Evolutionary conservation across 176 grass and related monocot species (phyloP).

Genomic region (Musa itinerans): DNA sequence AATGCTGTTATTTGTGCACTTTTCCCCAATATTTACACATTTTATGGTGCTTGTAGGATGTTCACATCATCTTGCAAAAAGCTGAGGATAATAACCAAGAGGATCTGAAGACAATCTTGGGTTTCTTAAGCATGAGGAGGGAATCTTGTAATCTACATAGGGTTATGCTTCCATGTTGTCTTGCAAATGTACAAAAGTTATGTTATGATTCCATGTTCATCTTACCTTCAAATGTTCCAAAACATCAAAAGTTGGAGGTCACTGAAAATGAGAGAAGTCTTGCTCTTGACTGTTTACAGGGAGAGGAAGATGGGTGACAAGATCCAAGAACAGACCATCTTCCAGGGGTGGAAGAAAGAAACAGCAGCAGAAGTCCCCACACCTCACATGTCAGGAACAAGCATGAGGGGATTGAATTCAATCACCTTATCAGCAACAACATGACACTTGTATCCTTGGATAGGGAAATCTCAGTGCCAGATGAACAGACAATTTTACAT

Average conservation of each 20-base stretch:
- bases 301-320: neutral
- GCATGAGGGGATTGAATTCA: neutral
- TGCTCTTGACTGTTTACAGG: neutral
- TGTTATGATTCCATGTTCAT: neutral
- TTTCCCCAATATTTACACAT: neutral
- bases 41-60: conserved; percentile 42
- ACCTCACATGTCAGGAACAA: conserved; percentile 5
- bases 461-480: neutral
- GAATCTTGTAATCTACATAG: neutral
- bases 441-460: neutral
- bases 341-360: neutral
- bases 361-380: neutral
- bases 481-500: neutral
- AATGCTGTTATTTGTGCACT: neutral
- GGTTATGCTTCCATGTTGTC: neutral
- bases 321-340: neutral
- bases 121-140: too few species aligned
- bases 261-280: too few species aligned
- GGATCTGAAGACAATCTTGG: conserved; percentile 40
- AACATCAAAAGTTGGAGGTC: too few species aligned
- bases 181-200: conserved; percentile 2
- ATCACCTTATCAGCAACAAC: neutral
- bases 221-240: neutral
- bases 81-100: conserved; percentile 77
- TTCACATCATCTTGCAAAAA: conserved; percentile 80